phyloP scores from a whole-genome alignment of 2,329 filamentous ascomycete species.

The Arthrobotrys megalospora region DNA sequence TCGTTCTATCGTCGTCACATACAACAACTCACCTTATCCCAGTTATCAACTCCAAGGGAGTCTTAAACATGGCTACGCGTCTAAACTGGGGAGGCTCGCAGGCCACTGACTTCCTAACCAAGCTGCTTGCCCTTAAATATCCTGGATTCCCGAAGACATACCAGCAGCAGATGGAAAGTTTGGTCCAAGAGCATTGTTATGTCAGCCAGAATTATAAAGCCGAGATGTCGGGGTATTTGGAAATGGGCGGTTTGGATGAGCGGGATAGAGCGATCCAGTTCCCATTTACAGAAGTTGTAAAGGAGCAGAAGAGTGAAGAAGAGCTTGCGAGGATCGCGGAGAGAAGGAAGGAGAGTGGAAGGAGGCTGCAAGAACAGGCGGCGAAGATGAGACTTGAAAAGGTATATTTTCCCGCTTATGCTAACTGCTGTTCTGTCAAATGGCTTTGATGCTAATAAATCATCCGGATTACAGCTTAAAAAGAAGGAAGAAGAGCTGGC shows the following conservation, averaged over 20 bases:
- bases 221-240: conserved; percentile 82
- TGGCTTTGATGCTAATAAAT: conserved; percentile 18
- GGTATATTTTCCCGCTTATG: conserved; percentile 48
- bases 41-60: conserved; percentile 86
- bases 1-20: conserved; percentile 92
- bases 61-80: conserved; percentile 86
- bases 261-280: conserved; percentile 91
- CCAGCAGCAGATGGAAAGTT: conserved; percentile 86
- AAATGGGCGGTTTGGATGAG: conserved; percentile 93
- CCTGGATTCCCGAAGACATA: conserved; percentile 90
- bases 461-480: conserved; percentile 72
- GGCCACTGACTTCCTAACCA: conserved; percentile 89
- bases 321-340: conserved; percentile 91
- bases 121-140: conserved; percentile 91
- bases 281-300: conserved; percentile 90
- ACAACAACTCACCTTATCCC: conserved; percentile 96
- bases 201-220: conserved; percentile 85
- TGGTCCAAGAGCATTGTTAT: conserved; percentile 91
- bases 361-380: conserved; percentile 92
- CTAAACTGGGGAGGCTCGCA: conserved; percentile 97
- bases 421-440: not conserved
- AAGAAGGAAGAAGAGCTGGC: conserved; percentile 96
- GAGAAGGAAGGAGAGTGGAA: conserved; percentile 92
- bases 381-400: conserved; percentile 98
- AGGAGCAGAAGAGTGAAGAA: conserved; percentile 93